Evolutionary conservation across 2,329 filamentous ascomycete genomes (phyloP), one percentile per base, ranked within the genome.

Genomic region (Aspergillus pseudoviridinutans): DNA sequence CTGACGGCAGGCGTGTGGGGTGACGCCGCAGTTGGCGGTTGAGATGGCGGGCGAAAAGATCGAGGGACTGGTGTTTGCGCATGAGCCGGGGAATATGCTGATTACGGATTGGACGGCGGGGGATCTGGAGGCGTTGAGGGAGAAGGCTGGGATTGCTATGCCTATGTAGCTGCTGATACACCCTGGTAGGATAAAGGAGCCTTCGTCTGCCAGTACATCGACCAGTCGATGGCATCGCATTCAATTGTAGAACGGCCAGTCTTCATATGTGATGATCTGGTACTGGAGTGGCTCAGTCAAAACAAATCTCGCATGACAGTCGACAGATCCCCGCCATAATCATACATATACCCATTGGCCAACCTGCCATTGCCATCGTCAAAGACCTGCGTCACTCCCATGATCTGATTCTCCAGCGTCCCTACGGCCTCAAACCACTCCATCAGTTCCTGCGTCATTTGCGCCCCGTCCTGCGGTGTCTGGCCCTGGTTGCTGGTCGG

Each of bases 21-120:
- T 88, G 10, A 88, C 86, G 41, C 85, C 86, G 1, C 85, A 88
- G 66, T 81, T 86, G 65, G 85, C 84, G 14, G 82, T 88, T 1
- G 81, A 86, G 78, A 76, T 75, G 56, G 82, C 84, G 4, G 61
- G 66, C 14, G 51, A 63, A 7, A 72, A 68, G 7, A 64, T 86
- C 49, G 65, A 81, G 50, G 86, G 86, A 0, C 75, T 77, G 1
- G 77, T 87, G 1, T 84, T 89, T 76, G 82, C 79, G 0, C 86
- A 88, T 73, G 79, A 80, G 20, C 85, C 84, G 0, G 84, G 84
- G 0, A 78, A 86, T 67, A 88, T 88, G 85, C 66, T 87, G 46
- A 71, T 87, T 1, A 68, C 86, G 53, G 85, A 88, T 75, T 71
- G 64, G 50, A 72, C 65, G 24, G 76, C 80, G 55, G 71, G 74